Conservation (phyloP, 2,329 filamentous ascomycete species). For the Diaporthe sp. region DNA sequence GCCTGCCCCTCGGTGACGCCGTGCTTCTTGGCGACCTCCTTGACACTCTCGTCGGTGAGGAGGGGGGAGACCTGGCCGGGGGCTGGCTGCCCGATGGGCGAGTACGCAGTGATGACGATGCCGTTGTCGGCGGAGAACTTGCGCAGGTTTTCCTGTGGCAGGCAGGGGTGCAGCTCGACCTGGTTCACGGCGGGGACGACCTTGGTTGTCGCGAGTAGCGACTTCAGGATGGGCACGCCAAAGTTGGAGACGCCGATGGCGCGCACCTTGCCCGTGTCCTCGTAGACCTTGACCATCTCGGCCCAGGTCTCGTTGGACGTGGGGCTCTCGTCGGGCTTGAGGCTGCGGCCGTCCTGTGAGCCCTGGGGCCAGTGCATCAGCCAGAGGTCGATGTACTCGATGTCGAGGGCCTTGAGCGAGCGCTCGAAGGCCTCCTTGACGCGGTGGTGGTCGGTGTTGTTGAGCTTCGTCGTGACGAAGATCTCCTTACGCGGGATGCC, state of each 20-base stretch:
- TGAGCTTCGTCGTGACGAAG: conserved; percentile 52
- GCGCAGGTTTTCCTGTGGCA: conserved; percentile 70
- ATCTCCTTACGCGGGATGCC: conserved; percentile 53
- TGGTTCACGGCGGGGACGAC: conserved; percentile 70
- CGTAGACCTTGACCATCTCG: conserved; percentile 58
- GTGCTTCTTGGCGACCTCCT: conserved; percentile 46
- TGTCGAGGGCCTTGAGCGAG: conserved; percentile 60
- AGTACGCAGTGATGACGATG: conserved; percentile 77
- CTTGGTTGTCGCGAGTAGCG: conserved; percentile 68
- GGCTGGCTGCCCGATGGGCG: conserved; percentile 57
- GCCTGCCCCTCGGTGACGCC: conserved; percentile 35
- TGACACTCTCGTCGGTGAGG: conserved; percentile 45
- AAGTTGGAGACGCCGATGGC: conserved; percentile 81
- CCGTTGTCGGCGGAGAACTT: conserved; percentile 72
- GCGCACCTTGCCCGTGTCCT: conserved; percentile 68
- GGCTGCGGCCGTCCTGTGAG: background rate
- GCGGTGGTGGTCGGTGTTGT: conserved; percentile 47
- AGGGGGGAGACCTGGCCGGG: conserved; percentile 27
- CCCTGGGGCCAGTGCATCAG: conserved; percentile 51
- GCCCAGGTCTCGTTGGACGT: conserved; percentile 40
- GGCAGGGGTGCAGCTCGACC: conserved; percentile 64
- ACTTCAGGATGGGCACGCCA: conserved; percentile 75
- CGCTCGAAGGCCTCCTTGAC: conserved; percentile 48
- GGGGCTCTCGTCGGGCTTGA: conserved; percentile 33
- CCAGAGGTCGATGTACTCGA: conserved; percentile 71